These are phyloP conservation scores for Triangularia verruculosa DNA, from an alignment of 2,329 filamentous ascomycete species.

Conservation along the genomic window DNA sequence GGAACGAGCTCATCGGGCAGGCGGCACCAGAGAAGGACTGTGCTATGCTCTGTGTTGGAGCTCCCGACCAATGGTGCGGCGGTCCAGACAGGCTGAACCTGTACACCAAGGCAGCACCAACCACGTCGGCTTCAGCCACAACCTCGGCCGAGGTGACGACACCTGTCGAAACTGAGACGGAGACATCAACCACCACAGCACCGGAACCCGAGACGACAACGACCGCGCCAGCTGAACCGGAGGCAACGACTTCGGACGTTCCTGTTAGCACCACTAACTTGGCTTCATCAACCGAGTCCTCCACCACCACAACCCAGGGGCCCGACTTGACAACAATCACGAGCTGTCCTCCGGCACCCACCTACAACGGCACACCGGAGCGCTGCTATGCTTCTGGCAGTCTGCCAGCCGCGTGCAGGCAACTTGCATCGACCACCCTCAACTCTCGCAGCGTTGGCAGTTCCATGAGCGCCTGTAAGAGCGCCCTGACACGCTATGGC, in stretches of 20 bases:
- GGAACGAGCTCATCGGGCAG: slow-evolving; percentile 4
- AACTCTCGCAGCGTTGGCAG: not conserved
- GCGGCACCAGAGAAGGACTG: slow-evolving; percentile 13
- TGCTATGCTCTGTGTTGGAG: slow-evolving; percentile 12
- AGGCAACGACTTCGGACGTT: not conserved
- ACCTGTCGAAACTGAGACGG: not conserved
- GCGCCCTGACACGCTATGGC: not conserved
- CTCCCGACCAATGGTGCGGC: slow-evolving; percentile 13
- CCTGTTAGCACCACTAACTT: not conserved
- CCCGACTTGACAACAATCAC: slow-evolving; percentile 5
- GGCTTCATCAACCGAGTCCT: not conserved
- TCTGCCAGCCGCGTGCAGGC: not conserved
- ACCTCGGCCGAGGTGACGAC: not conserved
- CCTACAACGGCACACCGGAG: not conserved
- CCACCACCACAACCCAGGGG: not conserved
- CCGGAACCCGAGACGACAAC: not conserved
- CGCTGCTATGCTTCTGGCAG: not conserved
- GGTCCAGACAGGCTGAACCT: slow-evolving; percentile 12
- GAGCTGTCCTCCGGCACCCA: not conserved
- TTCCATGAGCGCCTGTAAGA: not conserved
- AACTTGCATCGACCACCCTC: not conserved
- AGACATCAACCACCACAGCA: not conserved
- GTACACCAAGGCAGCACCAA: slow-evolving; percentile 5
- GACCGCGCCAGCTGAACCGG: not conserved
- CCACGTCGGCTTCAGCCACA: not conserved